These are phyloP conservation scores for Pseudocercospora cruenta DNA, from an alignment of 2,329 filamentous ascomycete species.

Conservation along the genomic window DNA sequence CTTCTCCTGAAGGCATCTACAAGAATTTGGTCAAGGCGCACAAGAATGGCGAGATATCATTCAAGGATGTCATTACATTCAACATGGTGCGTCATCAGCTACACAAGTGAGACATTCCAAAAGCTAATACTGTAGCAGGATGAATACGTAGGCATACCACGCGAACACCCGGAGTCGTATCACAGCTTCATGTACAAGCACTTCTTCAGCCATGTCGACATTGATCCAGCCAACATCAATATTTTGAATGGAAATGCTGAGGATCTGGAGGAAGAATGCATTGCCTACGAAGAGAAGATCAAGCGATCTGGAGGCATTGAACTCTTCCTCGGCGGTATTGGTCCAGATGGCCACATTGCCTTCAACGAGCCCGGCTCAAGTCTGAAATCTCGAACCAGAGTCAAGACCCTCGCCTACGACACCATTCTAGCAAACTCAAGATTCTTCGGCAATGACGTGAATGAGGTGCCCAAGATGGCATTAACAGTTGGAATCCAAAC, in stretches of 20 bases:
- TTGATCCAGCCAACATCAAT: constrained; percentile 79
- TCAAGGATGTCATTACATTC: constrained; percentile 87
- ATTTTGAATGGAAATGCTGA: constrained; percentile 80
- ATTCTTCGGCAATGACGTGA: constrained; percentile 77
- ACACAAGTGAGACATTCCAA: neutral
- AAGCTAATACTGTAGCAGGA: constrained; percentile 55
- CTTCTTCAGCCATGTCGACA: constrained; percentile 85
- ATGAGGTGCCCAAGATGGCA: constrained; percentile 77
- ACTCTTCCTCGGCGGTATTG: constrained; percentile 82
- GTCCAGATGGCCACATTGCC: constrained; percentile 83
- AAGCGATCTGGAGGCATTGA: constrained; percentile 76
- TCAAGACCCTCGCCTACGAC: constrained; percentile 86
- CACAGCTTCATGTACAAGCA: constrained; percentile 93
- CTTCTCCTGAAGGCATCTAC: constrained; percentile 78
- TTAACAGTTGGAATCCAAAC: constrained; percentile 85
- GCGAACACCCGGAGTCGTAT: constrained; percentile 83
- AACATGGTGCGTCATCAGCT: constrained; percentile 68
- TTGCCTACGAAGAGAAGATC: constrained; percentile 79
- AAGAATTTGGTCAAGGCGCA: constrained; percentile 71
- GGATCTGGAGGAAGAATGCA: constrained; percentile 75
- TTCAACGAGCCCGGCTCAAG: constrained; percentile 89
- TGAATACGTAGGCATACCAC: constrained; percentile 82
- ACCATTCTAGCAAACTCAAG: constrained; percentile 83
- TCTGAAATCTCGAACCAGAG: constrained; percentile 74
- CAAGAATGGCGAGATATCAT: constrained; percentile 76